Evolutionary conservation across 257 asterid species (phyloP).

Genomic region (Solanum arcanum): DNA sequence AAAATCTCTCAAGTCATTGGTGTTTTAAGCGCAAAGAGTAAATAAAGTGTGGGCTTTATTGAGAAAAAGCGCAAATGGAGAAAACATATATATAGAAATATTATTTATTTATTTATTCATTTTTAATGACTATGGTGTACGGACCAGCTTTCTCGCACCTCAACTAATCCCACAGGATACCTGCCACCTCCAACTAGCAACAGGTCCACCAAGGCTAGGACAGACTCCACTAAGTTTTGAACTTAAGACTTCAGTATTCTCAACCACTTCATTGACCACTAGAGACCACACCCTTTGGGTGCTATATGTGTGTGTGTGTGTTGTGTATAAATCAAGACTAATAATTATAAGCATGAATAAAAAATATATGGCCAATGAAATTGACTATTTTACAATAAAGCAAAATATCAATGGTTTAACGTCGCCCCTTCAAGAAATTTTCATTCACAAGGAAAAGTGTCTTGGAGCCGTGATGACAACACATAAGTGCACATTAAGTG

Average conservation of each 20-base stretch:
- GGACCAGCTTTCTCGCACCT: not conserved
- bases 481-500: not conserved
- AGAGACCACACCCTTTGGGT: not conserved
- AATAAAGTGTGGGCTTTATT: not conserved
- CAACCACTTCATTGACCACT: not conserved
- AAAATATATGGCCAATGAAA: not conserved
- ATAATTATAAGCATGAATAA: not conserved
- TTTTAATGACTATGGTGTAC: not conserved
- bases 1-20: not conserved
- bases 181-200: not conserved
- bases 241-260: not conserved
- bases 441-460: not conserved
- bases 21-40: not conserved
- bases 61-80: not conserved
- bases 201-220: not conserved
- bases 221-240: not conserved
- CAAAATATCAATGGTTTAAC: not conserved
- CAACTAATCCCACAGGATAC: not conserved
- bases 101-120: too few species aligned
- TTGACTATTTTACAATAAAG: not conserved
- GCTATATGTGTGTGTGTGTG: not conserved
- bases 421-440: not conserved
- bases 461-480: not conserved
- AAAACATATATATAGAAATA: not conserved
- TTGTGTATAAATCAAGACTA: too few species aligned